phyloP scores from a whole-genome alignment of 495 filamentous ascomycete genomes.

The Melanomma pulvis-pyrius region DNA sequence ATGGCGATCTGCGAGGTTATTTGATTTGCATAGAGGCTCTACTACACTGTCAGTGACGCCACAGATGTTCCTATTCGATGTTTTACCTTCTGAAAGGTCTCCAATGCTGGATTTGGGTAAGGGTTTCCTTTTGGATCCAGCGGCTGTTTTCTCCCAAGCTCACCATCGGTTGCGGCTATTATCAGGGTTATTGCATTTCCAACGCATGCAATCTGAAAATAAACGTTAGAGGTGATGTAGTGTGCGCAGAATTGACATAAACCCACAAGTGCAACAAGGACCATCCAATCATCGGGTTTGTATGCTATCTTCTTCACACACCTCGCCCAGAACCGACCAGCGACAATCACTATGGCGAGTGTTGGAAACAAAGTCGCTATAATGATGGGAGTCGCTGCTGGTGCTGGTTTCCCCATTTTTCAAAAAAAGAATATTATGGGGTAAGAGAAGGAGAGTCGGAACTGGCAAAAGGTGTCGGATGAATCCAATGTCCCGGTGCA shows the following conservation, averaged over 20 bases:
- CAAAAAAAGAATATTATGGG: not conserved
- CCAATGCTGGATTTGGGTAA: constrained; percentile 3
- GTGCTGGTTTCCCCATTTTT: not conserved
- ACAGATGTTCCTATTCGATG: not conserved
- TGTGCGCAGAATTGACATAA: not conserved
- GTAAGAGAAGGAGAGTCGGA: not conserved
- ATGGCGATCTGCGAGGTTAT: constrained; percentile 7
- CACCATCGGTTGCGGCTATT: constrained; percentile 3
- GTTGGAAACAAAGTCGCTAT: constrained; percentile 4
- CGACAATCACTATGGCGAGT: constrained; percentile 1
- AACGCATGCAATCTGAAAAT: not conserved
- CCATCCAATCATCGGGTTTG: constrained; percentile 7
- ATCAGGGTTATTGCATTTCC: constrained; percentile 4
- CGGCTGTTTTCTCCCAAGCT: constrained; percentile 2
- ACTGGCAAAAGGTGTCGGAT: not conserved
- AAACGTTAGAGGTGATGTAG: not conserved
- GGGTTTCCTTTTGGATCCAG: constrained; percentile 7
- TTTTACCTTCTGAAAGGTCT: constrained; percentile 8
- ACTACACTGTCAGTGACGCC: not conserved
- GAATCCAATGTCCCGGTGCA: not conserved
- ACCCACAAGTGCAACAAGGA: not conserved
- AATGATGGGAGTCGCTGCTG: constrained; percentile 4
- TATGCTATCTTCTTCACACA: not conserved
- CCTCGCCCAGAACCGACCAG: constrained; percentile 3
- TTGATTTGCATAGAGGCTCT: constrained; percentile 6